Base-by-base conservation (phyloP, 164 flowering plant species). In the Pachysandra terminalis region DNA sequence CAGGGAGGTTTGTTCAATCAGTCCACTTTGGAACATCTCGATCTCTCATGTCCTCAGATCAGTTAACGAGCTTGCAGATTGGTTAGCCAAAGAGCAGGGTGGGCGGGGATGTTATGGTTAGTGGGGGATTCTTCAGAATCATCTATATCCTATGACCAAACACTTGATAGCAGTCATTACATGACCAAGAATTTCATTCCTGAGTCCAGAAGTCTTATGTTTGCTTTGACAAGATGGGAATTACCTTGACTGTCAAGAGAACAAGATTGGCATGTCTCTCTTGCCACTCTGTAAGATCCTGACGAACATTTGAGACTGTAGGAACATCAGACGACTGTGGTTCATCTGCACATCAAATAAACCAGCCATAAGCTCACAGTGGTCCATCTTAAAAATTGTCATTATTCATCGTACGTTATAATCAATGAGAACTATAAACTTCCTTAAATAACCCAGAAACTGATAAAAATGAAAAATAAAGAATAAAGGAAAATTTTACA, bases 231-330 rank as follows among this genome's bases (percentile, higher is more conserved):
- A 67, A 68, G 19, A 17, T 52, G 25, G 61, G 40, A 54, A 68
- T 17, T 72, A 93, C 98, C 98, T 93, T 91, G 40, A 91, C 96
- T 3, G 84, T 78, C 10, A 82, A 74, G n/a, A 93, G 94, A 62
- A 93, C 97, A 71, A 93, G 85, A 71, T 75, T 87, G 48, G 97
- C 97, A 76, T 93, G 97, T 64, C 58, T 84, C 71, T 77, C 97
- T 81, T 93, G 97, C 94, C 94, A 93, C 68, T 90, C 86, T 14
- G 91, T 85, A 67, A 93, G 91, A 82, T 93, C 98, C 81, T 90
- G 91, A 53, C 91, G 83, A 27, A 93, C 87, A 78, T 93, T 93
- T 57, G 98, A 87, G 52, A 87, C 84, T 0, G 87, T 82, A 45
- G 89, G 87, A 55, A 85, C 83, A 72, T 86, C 83, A 63, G 88